These are phyloP conservation scores for Strigomonas galati DNA, from an alignment of 208 protist species.

Conservation along the genomic window DNA sequence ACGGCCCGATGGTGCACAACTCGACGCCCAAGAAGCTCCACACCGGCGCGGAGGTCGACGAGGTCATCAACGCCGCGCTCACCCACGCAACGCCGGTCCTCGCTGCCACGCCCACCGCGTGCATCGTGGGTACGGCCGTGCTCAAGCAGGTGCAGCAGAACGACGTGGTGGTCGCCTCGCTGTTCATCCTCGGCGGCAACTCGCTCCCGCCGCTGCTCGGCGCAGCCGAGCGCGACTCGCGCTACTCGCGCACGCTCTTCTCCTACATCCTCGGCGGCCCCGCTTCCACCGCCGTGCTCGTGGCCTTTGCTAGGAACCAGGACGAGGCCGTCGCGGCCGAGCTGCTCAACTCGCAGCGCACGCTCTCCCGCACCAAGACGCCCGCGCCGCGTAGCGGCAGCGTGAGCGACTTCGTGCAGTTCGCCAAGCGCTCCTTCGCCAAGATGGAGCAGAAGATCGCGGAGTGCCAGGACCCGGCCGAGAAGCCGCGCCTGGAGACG, in stretches of 20 bases:
- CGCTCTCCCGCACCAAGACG: slow-evolving; percentile 29
- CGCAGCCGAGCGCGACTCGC: slow-evolving; percentile 24
- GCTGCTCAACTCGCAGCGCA: slow-evolving; percentile 35
- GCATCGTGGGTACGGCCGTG: slow-evolving; percentile 47
- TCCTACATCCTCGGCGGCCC: slow-evolving; percentile 39
- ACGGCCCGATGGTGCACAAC: slow-evolving; percentile 36
- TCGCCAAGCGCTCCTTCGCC: slow-evolving; percentile 21
- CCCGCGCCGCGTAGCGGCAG: slow-evolving; percentile 38
- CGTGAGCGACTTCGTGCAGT: slow-evolving; percentile 50
- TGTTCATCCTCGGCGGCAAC: slow-evolving; percentile 33
- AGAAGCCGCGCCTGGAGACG: slow-evolving; percentile 22
- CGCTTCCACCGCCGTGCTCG: slow-evolving; percentile 37
- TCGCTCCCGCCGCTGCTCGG: slow-evolving; percentile 37
- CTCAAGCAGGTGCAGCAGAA: slow-evolving; percentile 37
- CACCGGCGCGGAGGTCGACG: slow-evolving; percentile 23
- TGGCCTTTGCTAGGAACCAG: slow-evolving; percentile 26
- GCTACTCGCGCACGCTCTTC: slow-evolving; percentile 42
- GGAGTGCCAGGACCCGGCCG: slow-evolving; percentile 20
- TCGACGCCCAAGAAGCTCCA: slow-evolving; percentile 19
- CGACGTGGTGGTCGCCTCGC: slow-evolving; percentile 47
- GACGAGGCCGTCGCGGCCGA: slow-evolving; percentile 21
- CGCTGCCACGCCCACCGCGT: slow-evolving; percentile 20
- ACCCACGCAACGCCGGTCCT: slow-evolving; percentile 21
- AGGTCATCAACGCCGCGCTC: slow-evolving; percentile 27
- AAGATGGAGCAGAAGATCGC: slow-evolving; percentile 24